Base-by-base conservation (phyloP, 2,329 filamentous ascomycete genomes). In the Plectosphaerella cucumerina region DNA sequence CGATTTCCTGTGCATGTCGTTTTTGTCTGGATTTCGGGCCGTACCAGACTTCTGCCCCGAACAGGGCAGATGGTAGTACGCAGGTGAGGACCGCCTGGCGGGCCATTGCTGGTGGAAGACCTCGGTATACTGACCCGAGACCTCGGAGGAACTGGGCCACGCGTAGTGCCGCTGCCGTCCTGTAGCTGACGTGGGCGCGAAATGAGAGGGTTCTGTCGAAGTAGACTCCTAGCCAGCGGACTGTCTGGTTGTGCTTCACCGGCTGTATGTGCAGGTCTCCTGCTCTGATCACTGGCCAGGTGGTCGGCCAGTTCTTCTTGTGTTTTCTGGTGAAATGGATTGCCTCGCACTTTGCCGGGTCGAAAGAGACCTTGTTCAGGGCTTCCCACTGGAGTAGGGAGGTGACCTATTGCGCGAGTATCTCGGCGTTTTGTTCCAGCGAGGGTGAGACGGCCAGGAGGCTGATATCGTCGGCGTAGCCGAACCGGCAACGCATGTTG, bases 381-480 rank as follows among this genome's bases (percentile, higher is more conserved):
- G 17, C 6, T 35, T 26, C 45, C 33, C 6, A 47, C 17, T 23
- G 8, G 10, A 47, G 45, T 5, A 47, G 34, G n/a, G 18, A 6
- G 18, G 17, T 35, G 15, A 34, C 23, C 23, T 21, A 15, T 11
- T 31, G 12, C 31, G 31, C 9, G 18, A 49, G 47, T 18, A 14
- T 33, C 15, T 14, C 15, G 22, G 31, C 6, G 12, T 49, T 44
- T 11, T 15, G 22, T 17, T 44, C 14, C 10, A 49, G 47, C 2
- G 39, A 44, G n/a, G 47, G 26, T 26, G 26, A n/a, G 3, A 39
- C 20, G 2, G 47, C 47, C 15, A 49, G 9, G 11, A 49, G n/a
- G 14, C 39, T 12, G 6, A 49, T 49, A 8, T 49, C 26, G 15
- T 44, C 39, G 22, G 47, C 26, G 23, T 49, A 49, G 35, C 47